These are phyloP conservation scores for Herpetomonas tarakana DNA, from an alignment of 208 protist species.

Conservation along the genomic window DNA sequence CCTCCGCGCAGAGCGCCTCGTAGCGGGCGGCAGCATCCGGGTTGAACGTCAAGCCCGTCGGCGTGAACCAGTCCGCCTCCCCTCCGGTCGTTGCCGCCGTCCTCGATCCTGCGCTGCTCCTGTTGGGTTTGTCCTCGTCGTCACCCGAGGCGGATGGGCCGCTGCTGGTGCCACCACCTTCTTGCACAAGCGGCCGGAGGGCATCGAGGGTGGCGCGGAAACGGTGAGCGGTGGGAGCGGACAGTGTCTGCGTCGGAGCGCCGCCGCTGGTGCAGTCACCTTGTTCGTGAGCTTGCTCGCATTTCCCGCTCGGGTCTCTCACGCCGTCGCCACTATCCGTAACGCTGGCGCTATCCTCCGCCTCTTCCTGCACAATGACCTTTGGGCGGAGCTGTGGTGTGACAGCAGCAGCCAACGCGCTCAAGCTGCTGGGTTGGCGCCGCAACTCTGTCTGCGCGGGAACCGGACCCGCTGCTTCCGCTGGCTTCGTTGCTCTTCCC, in stretches of 20 bases:
- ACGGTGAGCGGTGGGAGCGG: too few species aligned
- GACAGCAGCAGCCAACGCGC: not conserved
- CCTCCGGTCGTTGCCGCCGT: too few species aligned
- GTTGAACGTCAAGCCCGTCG: conserved; percentile 10
- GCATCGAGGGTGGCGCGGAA: not conserved
- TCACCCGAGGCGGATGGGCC: too few species aligned
- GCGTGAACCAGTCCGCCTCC: conserved; percentile 24
- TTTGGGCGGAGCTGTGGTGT: not conserved
- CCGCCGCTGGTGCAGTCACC: not conserved
- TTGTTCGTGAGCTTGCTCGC: not conserved
- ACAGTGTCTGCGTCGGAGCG: not conserved
- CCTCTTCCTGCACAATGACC: conserved; percentile 5
- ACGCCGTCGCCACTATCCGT: too few species aligned
- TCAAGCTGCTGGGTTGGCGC: not conserved
- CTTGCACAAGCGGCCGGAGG: not conserved
- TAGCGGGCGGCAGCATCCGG: conserved; percentile 14
- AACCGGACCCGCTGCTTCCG: not conserved
- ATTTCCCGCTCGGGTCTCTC: too few species aligned
- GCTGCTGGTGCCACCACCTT: too few species aligned
- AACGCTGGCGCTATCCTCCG: too few species aligned
- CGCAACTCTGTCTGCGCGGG: not conserved
- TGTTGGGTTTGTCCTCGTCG: too few species aligned
- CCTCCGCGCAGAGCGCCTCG: conserved; percentile 40
- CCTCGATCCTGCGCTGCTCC: too few species aligned
- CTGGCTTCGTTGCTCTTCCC: not conserved